Base-by-base conservation (phyloP, 1,139 yeast genomes). In the Candida neerlandica region DNA sequence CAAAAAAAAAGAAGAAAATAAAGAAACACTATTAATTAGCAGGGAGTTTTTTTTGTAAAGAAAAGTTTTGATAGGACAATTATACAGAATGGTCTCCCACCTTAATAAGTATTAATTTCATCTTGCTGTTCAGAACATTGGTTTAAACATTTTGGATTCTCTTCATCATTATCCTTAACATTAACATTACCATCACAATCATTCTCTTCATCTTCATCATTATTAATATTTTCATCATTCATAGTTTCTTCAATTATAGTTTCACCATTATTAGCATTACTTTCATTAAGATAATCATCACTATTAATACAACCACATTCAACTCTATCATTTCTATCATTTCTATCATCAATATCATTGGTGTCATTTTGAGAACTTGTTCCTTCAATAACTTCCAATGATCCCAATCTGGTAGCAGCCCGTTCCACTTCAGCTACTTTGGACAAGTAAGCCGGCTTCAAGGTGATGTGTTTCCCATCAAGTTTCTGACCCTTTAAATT, bases 361-460 rank as follows among this genome's bases (percentile, higher is more conserved):
- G 34, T 33, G 15, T 26, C 40, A 18, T 40, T 26, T 18, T 42
- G 26, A 15, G 12, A 16, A 26, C 48, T 21, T 27, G 19, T 34
- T 14, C 30, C 43, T 33, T 26, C 42, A 27, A 35, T 11, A 5
- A 34, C 34, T 29, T 41, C 42, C 11, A 45, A 23, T 7, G 39
- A 40, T 23, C 38, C 47, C 29, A 41, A 23, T 39, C 30, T 44
- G 23, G 40, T 52, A 21, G 60, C 77, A 29, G 75, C 73, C 19
- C 59, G 63, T 51, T 64, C 62, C 3, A 77, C 77, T 50, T 77
- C 78, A 41, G 70, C 72, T 46, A 77, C 65, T 58, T 77, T 78
- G 11, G 69, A 60, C 26, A 69, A 52, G 47, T 57, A 69, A 0
- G 83, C 82, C 12, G 78, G 72, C 50, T 59, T 69, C 47, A 78